Conservation (phyloP, 2,329 filamentous ascomycete genomes). For the Cladosporium halotolerans region DNA sequence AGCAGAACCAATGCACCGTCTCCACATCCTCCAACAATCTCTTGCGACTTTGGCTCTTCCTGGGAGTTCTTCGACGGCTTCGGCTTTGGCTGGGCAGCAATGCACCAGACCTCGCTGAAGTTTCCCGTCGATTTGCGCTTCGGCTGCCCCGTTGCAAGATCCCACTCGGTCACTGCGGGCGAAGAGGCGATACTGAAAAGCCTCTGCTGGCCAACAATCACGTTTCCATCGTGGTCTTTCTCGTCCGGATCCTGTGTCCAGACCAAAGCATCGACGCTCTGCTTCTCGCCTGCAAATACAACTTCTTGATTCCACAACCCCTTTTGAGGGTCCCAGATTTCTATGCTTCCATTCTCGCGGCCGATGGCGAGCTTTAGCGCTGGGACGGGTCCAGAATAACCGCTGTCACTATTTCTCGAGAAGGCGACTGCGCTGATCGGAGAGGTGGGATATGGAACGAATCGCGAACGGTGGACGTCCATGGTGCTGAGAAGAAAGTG, state of each 20-base stretch:
- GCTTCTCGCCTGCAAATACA: constrained; percentile 76
- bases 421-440: constrained; percentile 94
- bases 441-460: constrained; percentile 84
- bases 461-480: constrained; percentile 96
- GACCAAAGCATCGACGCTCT: constrained; percentile 81
- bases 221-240: constrained; percentile 55
- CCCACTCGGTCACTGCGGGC: constrained; percentile 89
- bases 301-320: constrained; percentile 87
- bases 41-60: constrained; percentile 36
- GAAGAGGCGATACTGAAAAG: constrained; percentile 97
- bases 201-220: constrained; percentile 64
- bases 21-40: constrained; percentile 81
- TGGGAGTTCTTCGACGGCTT: constrained; percentile 28
- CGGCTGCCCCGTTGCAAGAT: constrained; percentile 71
- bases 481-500: constrained; percentile 42
- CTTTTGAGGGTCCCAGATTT: constrained; percentile 88
- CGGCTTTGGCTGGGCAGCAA: constrained; percentile 71
- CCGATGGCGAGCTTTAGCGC: constrained; percentile 78
- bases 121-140: constrained; percentile 81
- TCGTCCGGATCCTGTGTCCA: constrained; percentile 87
- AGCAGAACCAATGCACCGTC: constrained; percentile 86
- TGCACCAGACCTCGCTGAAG: constrained; percentile 94
- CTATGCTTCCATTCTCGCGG: constrained; percentile 89
- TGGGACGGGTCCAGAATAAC: constrained; percentile 35
- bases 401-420: constrained; percentile 60